Evolutionary conservation across 805 yeast species (phyloP), one percentile per base, ranked within the genome.

Genomic region (Spathaspora girioi): DNA sequence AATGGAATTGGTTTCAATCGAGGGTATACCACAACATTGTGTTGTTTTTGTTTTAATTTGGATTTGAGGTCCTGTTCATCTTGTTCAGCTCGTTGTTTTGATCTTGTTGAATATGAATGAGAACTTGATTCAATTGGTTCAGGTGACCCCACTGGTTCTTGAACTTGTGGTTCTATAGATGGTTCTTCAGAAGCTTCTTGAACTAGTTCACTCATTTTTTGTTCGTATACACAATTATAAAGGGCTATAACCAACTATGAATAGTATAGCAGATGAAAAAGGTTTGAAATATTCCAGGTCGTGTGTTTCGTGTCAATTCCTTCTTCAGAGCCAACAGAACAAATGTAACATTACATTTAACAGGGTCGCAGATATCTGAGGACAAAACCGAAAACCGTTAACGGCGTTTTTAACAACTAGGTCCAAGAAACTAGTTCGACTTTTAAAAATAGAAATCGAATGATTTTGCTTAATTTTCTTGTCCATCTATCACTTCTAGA

Each of bases 1-100:
- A 66, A 69, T 11, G 67, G 63, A 10, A 68, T 63, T 11, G 76
- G 74, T 51, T 70, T 71, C 50, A 71, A 57, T 31, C 77, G 57
- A 10, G 73, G 67, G 42, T 67, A 70, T 1, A 71, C 64, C 12
- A 67, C 55, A 9, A 70, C 70, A 45, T 69, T 70, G 45, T 61
- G 60, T 38, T 59, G 54, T 29, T 55, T 54, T 55, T 67, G 71
- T 50, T 64, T 67, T 40, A 56, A 46, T 32, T 59, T 56, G 43
- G 64, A 63, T 43, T 59, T 53, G 7, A 56, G 50, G 27, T 56
- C 52, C 10, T 46, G 44, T 10, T 55, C 62, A 18, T 54, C 56
- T 45, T 58, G 63, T 45, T 56, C 50, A 18, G 57, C 51, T 40
- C 59, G 54, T 31, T 62, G 61, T 51, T 65, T 64, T 9, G 66